These are phyloP conservation scores for Alternaria sp. DNA, from an alignment of 2,329 filamentous ascomycete genomes.

Conservation along the genomic window DNA sequence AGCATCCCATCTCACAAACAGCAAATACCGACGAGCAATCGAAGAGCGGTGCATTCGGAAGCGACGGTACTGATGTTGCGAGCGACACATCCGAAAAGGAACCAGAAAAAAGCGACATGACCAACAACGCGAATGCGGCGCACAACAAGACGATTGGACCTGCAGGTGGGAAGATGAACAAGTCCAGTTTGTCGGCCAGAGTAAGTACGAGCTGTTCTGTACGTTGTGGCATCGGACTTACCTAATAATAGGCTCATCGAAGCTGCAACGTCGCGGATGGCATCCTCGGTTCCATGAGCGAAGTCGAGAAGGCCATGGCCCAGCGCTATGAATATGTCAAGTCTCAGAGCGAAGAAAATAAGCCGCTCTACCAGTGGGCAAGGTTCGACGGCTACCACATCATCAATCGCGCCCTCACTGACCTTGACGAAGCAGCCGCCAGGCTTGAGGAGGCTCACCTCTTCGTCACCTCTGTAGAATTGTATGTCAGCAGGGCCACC, in stretches of 20 bases:
- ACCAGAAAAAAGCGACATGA: neutral
- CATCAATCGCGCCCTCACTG: slow-evolving; percentile 9
- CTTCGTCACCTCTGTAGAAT: neutral
- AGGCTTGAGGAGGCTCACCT: slow-evolving; percentile 10
- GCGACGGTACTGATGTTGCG: neutral
- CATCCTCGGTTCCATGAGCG: slow-evolving; percentile 19
- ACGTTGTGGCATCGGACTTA: neutral
- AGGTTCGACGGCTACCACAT: slow-evolving; percentile 20
- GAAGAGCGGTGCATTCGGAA: neutral
- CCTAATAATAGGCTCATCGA: slow-evolving; percentile 1
- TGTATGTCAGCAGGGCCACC: slow-evolving; percentile 17
- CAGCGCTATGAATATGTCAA: slow-evolving; percentile 20
- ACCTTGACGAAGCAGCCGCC: slow-evolving; percentile 14
- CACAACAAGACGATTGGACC: neutral
- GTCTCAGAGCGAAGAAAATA: slow-evolving; percentile 14
- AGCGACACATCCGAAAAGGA: neutral
- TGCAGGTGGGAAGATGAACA: neutral
- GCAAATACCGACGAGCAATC: neutral
- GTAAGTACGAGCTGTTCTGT: neutral
- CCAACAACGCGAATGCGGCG: neutral
- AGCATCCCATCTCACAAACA: neutral
- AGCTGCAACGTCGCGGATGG: slow-evolving; percentile 7
- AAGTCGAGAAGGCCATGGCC: slow-evolving; percentile 22
- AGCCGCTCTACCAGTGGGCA: slow-evolving; percentile 28
- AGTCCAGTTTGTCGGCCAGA: neutral